phyloP scores from a whole-genome alignment of 1,284 basidiomycete species.

The Tylopilus orsonianus region DNA sequence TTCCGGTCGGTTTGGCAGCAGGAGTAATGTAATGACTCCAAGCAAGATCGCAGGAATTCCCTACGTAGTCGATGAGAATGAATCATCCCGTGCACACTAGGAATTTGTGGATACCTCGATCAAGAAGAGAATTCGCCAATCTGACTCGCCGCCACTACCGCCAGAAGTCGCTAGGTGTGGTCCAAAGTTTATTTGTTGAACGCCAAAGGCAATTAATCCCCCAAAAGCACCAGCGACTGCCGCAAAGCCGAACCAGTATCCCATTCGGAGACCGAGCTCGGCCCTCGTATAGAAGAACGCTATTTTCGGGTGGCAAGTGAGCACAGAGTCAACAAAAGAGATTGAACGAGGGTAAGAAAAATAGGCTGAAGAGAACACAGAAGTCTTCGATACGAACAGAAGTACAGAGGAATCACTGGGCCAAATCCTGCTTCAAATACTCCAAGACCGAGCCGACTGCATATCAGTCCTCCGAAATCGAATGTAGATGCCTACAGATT shows the following conservation, averaged over 20 bases:
- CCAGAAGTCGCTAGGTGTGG: constrained; percentile 20
- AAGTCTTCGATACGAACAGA: constrained; percentile 47
- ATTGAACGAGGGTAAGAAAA: not conserved
- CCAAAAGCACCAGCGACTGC: constrained; percentile 79
- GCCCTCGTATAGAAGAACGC: constrained; percentile 73
- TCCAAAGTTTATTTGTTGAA: constrained; percentile 53
- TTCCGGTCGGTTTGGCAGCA: constrained; percentile 79
- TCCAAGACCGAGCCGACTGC: constrained; percentile 60
- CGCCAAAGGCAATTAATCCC: constrained; percentile 73
- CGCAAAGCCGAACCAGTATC: constrained; percentile 79
- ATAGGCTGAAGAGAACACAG: not conserved
- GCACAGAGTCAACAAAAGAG: too few relatives aligned
- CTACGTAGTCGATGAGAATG: constrained; percentile 29
- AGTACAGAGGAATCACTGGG: constrained; percentile 72
- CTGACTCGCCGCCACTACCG: constrained; percentile 31
- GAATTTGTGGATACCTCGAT: constrained; percentile 54
- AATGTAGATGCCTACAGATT: constrained; percentile 53
- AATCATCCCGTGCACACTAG: not conserved
- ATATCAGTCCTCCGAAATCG: constrained; percentile 57
- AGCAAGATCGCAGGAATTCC: constrained; percentile 70
- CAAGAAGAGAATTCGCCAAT: constrained; percentile 73
- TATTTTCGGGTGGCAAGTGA: constrained; percentile 26
- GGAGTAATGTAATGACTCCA: constrained; percentile 62
- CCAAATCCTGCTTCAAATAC: constrained; percentile 75
- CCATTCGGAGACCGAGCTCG: constrained; percentile 73